Conservation (phyloP, 306 rosid genomes). For the Rubus idaeus region DNA sequence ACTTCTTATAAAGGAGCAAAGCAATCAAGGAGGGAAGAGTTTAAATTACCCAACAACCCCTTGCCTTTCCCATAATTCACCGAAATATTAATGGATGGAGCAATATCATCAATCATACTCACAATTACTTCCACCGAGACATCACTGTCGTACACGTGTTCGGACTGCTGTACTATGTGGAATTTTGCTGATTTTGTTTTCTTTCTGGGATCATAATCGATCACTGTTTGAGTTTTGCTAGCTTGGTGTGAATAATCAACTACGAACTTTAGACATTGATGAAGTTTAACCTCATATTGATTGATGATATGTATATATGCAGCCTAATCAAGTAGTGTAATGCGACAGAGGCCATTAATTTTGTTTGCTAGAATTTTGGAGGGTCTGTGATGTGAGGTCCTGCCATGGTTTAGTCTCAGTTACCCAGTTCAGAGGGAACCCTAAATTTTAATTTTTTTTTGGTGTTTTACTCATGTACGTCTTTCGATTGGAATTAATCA, state of each 20-base stretch:
- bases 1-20: conserved; percentile 41
- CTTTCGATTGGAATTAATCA: not conserved
- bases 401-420: not conserved
- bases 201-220: not conserved
- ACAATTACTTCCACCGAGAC: not conserved
- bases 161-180: not conserved
- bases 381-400: conserved; percentile 11
- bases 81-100: conserved; percentile 11
- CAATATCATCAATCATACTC: conserved; percentile 30
- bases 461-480: not conserved
- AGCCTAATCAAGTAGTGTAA: conserved; percentile 12
- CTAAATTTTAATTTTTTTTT: not conserved
- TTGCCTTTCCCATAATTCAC: conserved; percentile 7
- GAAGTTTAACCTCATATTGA: not conserved
- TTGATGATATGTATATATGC: not conserved
- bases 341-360: conserved; percentile 9
- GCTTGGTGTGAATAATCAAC: not conserved
- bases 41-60: conserved; percentile 53
- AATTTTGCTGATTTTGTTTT: not conserved
- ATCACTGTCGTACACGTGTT: conserved; percentile 60
- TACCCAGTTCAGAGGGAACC: conserved; percentile 20
- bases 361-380: not conserved
- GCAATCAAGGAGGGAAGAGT: conserved; percentile 12
- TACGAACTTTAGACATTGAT: not conserved
- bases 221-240: not conserved